Percentiles rank a stretch among this genome's conserved stretches.
phyloP scores from a whole-genome alignment of 345 rosid species.

The Rhodamnia rubescens region DNA sequence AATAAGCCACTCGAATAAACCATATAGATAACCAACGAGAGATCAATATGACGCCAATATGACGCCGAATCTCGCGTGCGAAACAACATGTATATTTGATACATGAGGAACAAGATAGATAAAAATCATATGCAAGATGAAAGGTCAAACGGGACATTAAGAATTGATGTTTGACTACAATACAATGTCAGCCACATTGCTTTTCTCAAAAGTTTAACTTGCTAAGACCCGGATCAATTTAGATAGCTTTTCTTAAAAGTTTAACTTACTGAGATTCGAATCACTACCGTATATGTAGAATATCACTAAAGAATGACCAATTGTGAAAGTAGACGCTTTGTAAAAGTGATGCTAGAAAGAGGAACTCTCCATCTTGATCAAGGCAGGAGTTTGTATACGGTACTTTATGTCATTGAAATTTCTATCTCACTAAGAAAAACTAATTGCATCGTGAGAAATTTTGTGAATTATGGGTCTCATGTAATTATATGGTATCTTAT shows the following conservation, averaged over 20 bases:
- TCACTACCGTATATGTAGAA: neutral
- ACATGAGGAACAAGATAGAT: neutral
- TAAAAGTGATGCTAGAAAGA: neutral
- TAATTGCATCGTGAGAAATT: neutral
- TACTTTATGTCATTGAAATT: neutral
- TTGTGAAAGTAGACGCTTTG: neutral
- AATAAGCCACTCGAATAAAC: no score
- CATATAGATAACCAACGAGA: neutral
- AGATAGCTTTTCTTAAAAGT: neutral
- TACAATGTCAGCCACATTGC: neutral
- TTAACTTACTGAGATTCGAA: neutral
- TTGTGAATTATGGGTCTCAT: neutral
- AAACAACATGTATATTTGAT: neutral
- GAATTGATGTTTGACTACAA: neutral
- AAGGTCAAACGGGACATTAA: neutral
- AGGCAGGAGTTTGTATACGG: neutral
- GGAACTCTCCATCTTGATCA: neutral
- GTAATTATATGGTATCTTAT: neutral
- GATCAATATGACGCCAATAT: neutral
- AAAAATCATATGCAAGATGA: neutral
- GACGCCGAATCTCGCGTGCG: neutral
- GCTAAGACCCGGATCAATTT: no score
- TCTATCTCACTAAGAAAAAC: neutral
- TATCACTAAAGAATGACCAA: neutral
- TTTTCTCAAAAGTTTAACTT: neutral